Conservation (phyloP, 352 stramenopile species). For the Bremia lactucae region DNA sequence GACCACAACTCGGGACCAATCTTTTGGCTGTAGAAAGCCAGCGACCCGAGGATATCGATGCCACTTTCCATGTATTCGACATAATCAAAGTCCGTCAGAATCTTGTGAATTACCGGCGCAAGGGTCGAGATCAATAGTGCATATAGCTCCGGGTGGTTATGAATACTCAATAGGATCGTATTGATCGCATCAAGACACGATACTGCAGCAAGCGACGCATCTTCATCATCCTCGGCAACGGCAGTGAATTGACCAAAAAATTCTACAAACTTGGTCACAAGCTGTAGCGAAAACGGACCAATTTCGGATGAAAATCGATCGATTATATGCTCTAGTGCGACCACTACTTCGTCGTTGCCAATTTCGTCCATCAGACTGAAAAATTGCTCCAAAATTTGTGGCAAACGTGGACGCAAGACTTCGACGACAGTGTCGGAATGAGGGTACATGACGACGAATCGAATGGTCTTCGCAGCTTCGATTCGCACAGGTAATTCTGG, state of each 20-base stretch:
- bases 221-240: constrained; percentile 89
- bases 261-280: constrained; percentile 90
- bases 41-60: constrained; percentile 92
- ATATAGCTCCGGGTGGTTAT: constrained; percentile 76
- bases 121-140: constrained; percentile 90
- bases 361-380: constrained; percentile 98
- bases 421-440: constrained; percentile 75
- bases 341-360: constrained; percentile 95
- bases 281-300: constrained; percentile 84
- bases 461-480: constrained; percentile 88
- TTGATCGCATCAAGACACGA: constrained; percentile 81
- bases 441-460: constrained; percentile 81
- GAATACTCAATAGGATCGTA: constrained; percentile 77
- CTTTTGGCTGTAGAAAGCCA: constrained; percentile 91
- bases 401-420: constrained; percentile 87
- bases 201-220: constrained; percentile 93
- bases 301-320: constrained; percentile 96
- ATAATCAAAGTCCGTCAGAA: constrained; percentile 92
- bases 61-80: constrained; percentile 96
- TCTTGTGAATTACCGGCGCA: constrained; percentile 90
- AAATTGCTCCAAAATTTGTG: constrained; percentile 94
- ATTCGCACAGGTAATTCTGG: constrained; percentile 94
- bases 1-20: constrained; percentile 91
- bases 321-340: constrained; percentile 91
- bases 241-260: constrained; percentile 92